Evolutionary conservation across 108 stramenopile genomes (phyloP), one percentile per base, ranked within the genome.

Genomic region (Craspedostauros australis): DNA sequence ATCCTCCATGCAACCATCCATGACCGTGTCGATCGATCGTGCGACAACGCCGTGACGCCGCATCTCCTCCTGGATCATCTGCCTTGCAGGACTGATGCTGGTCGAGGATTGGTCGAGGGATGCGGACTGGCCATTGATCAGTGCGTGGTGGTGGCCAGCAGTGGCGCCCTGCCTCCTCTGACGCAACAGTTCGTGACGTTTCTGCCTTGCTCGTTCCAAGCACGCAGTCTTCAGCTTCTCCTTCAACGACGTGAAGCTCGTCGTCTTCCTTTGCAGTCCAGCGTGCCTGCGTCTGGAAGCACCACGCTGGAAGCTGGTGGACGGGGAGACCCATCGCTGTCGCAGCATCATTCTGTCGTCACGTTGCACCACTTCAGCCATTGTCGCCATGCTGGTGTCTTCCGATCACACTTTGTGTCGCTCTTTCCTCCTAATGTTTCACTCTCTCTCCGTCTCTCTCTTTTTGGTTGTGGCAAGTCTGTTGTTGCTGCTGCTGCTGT

Each of bases 161-260:
- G n/a, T n/a, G n/a, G n/a, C 21, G 6, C 21, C 21, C 21, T 5
- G 42, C 14, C 11, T 43, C n/a, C 34, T 43, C 21, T n/a, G 5
- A 7, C 16, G 7, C n/a, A 43, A 7, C 42, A 43, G n/a, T 7
- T 43, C 42, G 7, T 20, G 42, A 7, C 42, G 16, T 14, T 20
- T 43, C 14, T 43, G 16, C 42, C 42, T 43, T 43, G 42, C 42
- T 7, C 21, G 16, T n/a, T 43, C 9, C 42, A 43, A 43, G n/a
- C 42, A 43, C 19, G 42, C 16, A 7, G n/a, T 14, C n/a, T 20
- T 43, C 42, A 43, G 21, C 7, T 43, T 43, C 42, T 43, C 42
- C n/a, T 43, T 43, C 42, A 16, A 43, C 21, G 19, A 20, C 6
- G 6, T 5, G 19, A 14, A 7, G 16, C 19, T 16, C 7, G 21